These are phyloP conservation scores for barrel medic (Medicago truncatula) DNA, from an alignment of 306 rosid species.

Conservation along the genomic window MtrunA17r5.0-ANR NC_053042.1:18834001-18834500, in stretches of 20 bases:
- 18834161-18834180: neutral
- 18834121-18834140: neutral
- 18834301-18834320: neutral
- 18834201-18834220: neutral
- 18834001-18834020: too few relatives aligned
- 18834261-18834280: neutral
- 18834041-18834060: too few relatives aligned
- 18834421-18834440: neutral
- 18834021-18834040: too few relatives aligned
- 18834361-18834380: neutral
- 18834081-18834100: neutral
- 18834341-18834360: neutral
- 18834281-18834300: conserved; percentile 1
- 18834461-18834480: conserved; percentile 19
- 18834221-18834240: neutral
- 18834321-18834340: neutral
- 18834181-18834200: neutral
- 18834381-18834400: neutral
- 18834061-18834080: too few relatives aligned
- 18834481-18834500: conserved; percentile 61
- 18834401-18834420: neutral
- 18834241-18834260: neutral
- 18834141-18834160: neutral
- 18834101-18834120: neutral
- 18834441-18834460: neutral